phyloP scores from a whole-genome alignment of 345 rosid species.

The Gossypium bickii region DNA sequence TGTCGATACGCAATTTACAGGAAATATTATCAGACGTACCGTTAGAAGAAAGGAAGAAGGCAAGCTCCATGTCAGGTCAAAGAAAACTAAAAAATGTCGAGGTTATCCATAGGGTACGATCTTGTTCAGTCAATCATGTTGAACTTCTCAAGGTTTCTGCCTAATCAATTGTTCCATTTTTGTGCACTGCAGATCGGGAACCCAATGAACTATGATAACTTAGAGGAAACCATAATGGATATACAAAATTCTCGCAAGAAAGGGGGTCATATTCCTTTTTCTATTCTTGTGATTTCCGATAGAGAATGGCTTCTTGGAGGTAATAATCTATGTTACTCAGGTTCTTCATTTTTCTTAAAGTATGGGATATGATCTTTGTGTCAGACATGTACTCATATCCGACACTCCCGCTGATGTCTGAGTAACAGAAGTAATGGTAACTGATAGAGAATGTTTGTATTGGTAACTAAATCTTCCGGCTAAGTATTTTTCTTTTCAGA shows the following conservation, averaged over 20 bases:
- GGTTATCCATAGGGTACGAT: slow-evolving; percentile 66
- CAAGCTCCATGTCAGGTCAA: slow-evolving; percentile 33
- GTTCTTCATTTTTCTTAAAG: background rate
- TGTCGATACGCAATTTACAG: slow-evolving; percentile 33
- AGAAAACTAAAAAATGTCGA: slow-evolving; percentile 49
- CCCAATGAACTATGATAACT: slow-evolving; percentile 68
- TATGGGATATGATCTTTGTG: background rate
- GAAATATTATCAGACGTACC: slow-evolving; percentile 91
- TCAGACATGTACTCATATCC: background rate
- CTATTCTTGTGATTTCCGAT: slow-evolving; percentile 81
- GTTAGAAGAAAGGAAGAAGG: slow-evolving; percentile 59
- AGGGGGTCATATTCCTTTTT: slow-evolving; percentile 51
- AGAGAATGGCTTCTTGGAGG: slow-evolving; percentile 86
- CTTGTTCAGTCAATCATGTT: slow-evolving; percentile 8
- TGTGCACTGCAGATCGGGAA: slow-evolving; percentile 65
- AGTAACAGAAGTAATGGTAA: slow-evolving; percentile 21
- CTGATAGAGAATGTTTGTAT: slow-evolving; percentile 10
- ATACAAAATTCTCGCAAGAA: slow-evolving; percentile 49
- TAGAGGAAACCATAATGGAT: slow-evolving; percentile 58
- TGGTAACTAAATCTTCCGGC: background rate
- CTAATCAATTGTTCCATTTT: slow-evolving; percentile 14
- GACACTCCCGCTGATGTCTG: background rate
- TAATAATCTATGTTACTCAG: background rate
- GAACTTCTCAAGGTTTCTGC: slow-evolving; percentile 9
- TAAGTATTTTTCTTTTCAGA: slow-evolving; percentile 44